Evolutionary conservation across 495 filamentous ascomycete species (phyloP).

Genomic region (Lepidopterella palustris): DNA sequence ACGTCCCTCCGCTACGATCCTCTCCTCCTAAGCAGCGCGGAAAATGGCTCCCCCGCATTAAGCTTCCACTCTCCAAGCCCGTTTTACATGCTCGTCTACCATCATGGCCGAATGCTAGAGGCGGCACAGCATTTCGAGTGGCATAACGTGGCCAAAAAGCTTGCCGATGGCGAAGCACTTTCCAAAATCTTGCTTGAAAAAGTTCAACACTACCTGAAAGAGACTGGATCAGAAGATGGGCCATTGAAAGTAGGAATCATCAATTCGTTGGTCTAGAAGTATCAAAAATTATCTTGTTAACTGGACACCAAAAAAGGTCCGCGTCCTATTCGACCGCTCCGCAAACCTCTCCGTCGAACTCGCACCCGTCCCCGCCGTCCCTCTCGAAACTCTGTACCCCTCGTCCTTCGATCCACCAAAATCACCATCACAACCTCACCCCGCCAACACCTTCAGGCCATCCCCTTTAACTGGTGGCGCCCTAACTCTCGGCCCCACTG

Average conservation of each 20-base stretch:
- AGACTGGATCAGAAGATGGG: constrained; percentile 18
- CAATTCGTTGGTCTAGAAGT: background rate
- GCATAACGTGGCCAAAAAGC: constrained; percentile 39
- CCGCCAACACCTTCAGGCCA: constrained; percentile 16
- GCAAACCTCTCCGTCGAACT: constrained; percentile 36
- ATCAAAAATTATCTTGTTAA: background rate
- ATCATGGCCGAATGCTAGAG: constrained; percentile 72
- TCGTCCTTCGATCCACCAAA: constrained; percentile 43
- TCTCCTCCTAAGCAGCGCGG: constrained; percentile 43
- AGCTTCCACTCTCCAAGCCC: constrained; percentile 44
- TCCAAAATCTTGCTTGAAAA: constrained; percentile 22
- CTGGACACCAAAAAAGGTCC: constrained; percentile 18
- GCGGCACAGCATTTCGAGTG: constrained; percentile 67
- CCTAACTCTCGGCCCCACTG: constrained; percentile 22
- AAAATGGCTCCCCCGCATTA: constrained; percentile 39
- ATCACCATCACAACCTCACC: constrained; percentile 28
- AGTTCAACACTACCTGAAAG: constrained; percentile 17
- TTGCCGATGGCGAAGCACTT: constrained; percentile 44
- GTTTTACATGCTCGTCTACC: constrained; percentile 78
- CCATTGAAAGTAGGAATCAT: constrained; percentile 22
- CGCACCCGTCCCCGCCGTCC: constrained; percentile 43
- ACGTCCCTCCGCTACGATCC: constrained; percentile 74
- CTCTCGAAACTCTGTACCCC: constrained; percentile 51
- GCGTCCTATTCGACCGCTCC: constrained; percentile 22
- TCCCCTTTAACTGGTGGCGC: constrained; percentile 29